Evolutionary conservation across 2,329 filamentous ascomycete species (phyloP).

Genomic region (Alternaria arborescens): DNA sequence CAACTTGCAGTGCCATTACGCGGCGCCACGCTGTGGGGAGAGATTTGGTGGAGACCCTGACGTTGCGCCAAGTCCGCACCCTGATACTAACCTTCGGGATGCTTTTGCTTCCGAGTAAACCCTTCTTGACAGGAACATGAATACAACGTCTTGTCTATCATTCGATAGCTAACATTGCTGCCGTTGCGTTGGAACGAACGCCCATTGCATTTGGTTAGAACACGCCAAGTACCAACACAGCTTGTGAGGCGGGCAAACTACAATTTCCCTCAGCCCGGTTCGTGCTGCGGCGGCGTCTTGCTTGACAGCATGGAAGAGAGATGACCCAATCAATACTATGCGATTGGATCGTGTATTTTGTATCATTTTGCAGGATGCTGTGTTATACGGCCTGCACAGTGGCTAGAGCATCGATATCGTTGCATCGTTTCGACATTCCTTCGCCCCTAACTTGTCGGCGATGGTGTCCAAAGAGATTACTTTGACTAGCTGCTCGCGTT

Average conservation of each 20-base stretch:
- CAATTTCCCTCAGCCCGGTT: constrained; percentile 5
- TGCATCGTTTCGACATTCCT: neutral
- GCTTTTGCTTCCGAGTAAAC: neutral
- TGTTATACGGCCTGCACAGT: neutral
- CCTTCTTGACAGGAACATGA: neutral
- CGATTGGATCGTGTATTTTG: neutral
- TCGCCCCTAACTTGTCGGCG: neutral
- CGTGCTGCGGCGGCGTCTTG: neutral
- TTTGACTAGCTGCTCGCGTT: neutral
- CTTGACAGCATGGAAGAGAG: neutral
- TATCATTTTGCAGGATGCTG: neutral
- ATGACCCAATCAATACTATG: neutral
- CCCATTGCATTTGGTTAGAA: neutral
- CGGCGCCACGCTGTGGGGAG: constrained; percentile 16
- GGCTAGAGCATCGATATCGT: neutral
- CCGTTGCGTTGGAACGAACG: neutral
- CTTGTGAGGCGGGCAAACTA: constrained; percentile 1
- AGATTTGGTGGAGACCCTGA: constrained; percentile 13
- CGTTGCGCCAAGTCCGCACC: constrained; percentile 18
- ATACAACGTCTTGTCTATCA: neutral
- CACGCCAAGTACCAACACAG: neutral
- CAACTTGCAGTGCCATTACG: constrained; percentile 11
- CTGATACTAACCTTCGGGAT: neutral
- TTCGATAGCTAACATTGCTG: neutral
- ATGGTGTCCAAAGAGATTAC: neutral